Percentiles rank a stretch among this genome's conserved stretches.
These are phyloP conservation scores for Saccharomyces hybrid DNA, from an alignment of 1,139 yeast genomes.

Conservation along the genomic window DNA sequence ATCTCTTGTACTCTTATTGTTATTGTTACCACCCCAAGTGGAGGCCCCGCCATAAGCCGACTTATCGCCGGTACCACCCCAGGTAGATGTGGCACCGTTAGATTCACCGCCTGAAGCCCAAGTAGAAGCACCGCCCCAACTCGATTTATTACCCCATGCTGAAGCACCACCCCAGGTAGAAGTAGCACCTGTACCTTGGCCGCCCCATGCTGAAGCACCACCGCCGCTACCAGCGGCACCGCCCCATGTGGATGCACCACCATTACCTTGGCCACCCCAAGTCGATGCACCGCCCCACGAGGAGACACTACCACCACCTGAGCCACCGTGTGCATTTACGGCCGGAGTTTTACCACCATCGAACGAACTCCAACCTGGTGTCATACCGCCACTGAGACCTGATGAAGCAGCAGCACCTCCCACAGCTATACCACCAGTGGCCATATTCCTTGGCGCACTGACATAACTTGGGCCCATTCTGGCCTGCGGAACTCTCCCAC, in stretches of 20 bases:
- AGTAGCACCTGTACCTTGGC: conserved; percentile 33
- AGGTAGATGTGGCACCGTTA: conserved; percentile 30
- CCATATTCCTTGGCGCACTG: conserved; percentile 33
- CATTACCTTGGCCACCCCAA: conserved; percentile 44
- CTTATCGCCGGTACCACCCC: conserved; percentile 25
- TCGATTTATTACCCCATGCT: conserved; percentile 38
- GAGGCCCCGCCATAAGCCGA: conserved; percentile 32
- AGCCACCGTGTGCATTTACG: conserved; percentile 36
- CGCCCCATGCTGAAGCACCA: conserved; percentile 23
- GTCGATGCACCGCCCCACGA: conserved; percentile 47
- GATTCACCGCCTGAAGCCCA: conserved; percentile 31
- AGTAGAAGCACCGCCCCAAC: conserved; percentile 33
- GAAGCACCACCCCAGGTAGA: conserved; percentile 39
- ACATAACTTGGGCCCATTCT: conserved; percentile 33
- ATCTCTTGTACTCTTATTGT: conserved; percentile 6
- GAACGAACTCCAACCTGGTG: conserved; percentile 47
- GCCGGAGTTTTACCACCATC: conserved; percentile 45
- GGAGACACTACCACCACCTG: conserved; percentile 40
- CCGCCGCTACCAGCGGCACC: conserved; percentile 21
- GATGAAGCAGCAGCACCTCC: conserved; percentile 22
- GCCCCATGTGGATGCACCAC: conserved; percentile 39
- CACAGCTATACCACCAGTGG: conserved; percentile 17
- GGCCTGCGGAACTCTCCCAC: conserved; percentile 32
- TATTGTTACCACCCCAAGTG: conserved; percentile 26
- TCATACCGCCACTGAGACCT: conserved; percentile 41